Conservation (phyloP, 2,329 filamentous ascomycete species). For the Aspergillus tanneri region DNA sequence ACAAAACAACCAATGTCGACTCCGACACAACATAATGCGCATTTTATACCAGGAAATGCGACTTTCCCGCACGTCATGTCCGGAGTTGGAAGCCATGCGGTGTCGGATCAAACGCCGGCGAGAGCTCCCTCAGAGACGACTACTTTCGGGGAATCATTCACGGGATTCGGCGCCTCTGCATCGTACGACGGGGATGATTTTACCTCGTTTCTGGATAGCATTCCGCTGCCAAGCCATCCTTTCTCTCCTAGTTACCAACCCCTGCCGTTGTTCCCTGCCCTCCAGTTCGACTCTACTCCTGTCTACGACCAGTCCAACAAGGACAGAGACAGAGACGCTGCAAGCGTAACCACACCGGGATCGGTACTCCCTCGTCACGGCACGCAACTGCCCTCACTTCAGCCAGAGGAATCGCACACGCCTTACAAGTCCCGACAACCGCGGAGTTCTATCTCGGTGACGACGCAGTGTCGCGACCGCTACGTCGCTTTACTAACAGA, state of each 20-base stretch:
- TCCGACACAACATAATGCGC: neutral
- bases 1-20: conserved; percentile 21
- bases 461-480: conserved; percentile 32
- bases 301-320: conserved; percentile 29
- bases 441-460: conserved; percentile 31
- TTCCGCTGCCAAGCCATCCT: conserved; percentile 34
- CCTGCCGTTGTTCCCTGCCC: conserved; percentile 31
- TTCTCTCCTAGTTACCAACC: conserved; percentile 36
- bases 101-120: conserved; percentile 1
- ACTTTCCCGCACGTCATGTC: conserved; percentile 8
- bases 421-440: conserved; percentile 27
- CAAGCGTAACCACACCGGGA: conserved; percentile 23
- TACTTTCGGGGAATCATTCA: conserved; percentile 23
- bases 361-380: conserved; percentile 35
- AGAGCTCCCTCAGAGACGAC: conserved; percentile 17
- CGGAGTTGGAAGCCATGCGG: neutral
- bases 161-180: conserved; percentile 23
- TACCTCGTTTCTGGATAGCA: conserved; percentile 36
- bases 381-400: conserved; percentile 34
- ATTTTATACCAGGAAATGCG: conserved; percentile 12
- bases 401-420: conserved; percentile 30
- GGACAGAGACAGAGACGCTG: conserved; percentile 15
- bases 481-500: conserved; percentile 22
- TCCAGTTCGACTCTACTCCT: conserved; percentile 24
- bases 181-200: conserved; percentile 35